Conservation (phyloP, 768 basidiomycete species). For the Hebeloma cylindrosporum region DNA sequence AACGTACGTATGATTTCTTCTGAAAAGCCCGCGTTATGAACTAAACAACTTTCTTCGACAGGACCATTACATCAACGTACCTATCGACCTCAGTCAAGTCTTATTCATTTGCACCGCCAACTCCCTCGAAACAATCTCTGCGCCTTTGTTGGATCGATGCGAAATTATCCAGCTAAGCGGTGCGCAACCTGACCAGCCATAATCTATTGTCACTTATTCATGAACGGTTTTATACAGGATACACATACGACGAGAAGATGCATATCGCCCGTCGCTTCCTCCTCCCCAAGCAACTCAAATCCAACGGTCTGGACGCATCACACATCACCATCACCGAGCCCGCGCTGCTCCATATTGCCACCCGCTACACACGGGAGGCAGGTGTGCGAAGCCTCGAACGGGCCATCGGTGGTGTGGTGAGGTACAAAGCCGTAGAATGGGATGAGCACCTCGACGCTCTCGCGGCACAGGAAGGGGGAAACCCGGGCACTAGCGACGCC, state of each 20-base stretch:
- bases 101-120: constrained; percentile 95
- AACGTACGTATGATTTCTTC: constrained; percentile 46
- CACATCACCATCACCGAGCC: constrained; percentile 69
- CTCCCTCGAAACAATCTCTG: constrained; percentile 83
- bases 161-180: constrained; percentile 83
- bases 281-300: constrained; percentile 80
- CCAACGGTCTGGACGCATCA: constrained; percentile 67
- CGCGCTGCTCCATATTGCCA: constrained; percentile 69
- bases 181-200: constrained; percentile 26
- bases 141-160: constrained; percentile 86
- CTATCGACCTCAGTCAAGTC: constrained; percentile 84
- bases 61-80: constrained; percentile 92
- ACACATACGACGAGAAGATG: constrained; percentile 89
- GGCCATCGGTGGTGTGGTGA: constrained; percentile 83
- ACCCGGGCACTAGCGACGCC: constrained; percentile 14
- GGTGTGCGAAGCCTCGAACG: constrained; percentile 92
- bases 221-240: constrained; percentile 42
- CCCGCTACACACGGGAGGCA: constrained; percentile 85
- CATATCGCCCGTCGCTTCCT: constrained; percentile 87
- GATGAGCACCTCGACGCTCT: constrained; percentile 58
- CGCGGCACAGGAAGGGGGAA: constrained; percentile 21
- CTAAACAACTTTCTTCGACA: constrained; percentile 26
- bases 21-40: not conserved
- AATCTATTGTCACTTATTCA: not conserved
- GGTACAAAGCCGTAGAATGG: constrained; percentile 92